Evolutionary conservation across 140 eudicot genomes (phyloP).

Genomic region (Bidens hawaiensis): DNA sequence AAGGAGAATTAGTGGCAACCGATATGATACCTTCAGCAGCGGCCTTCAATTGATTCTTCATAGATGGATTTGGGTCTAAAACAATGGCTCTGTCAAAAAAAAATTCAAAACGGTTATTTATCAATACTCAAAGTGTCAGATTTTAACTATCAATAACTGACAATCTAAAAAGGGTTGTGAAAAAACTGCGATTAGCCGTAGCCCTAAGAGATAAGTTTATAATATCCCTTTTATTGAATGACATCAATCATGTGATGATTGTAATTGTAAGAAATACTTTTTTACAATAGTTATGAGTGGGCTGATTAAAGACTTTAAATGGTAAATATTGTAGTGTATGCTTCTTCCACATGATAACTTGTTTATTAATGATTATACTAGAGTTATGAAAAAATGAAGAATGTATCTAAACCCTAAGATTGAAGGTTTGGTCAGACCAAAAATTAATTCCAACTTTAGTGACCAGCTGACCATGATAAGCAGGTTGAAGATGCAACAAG

Average conservation of each 20-base stretch:
- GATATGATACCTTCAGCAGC: conserved; percentile 73
- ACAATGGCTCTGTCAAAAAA: conserved; percentile 66
- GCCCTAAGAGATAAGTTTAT: not conserved
- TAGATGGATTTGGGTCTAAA: conserved; percentile 74
- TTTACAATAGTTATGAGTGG: not conserved
- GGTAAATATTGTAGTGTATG: not conserved
- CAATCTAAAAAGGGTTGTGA: not conserved
- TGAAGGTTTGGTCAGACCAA: not conserved
- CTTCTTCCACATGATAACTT: conserved; percentile 1
- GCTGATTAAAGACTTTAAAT: conserved; percentile 8
- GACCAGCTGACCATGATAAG: not conserved
- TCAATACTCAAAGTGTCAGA: conserved; percentile 2
- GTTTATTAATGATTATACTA: not conserved
- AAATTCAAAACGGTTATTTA: conserved; percentile 17
- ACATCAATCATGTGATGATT: not conserved
- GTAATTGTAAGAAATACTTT: not conserved
- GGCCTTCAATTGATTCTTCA: conserved; percentile 82
- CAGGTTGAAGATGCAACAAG: conserved; percentile 8
- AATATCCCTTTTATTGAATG: not conserved
- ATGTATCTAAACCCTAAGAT: not conserved
- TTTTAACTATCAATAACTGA: not conserved
- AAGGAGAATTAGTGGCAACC: conserved; percentile 3
- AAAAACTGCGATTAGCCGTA: not conserved
- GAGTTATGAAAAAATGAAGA: not conserved
- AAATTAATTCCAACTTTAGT: not conserved